Evolutionary conservation across 495 filamentous ascomycete genomes (phyloP).

Genomic region (Rhizodiscina lignyota): DNA sequence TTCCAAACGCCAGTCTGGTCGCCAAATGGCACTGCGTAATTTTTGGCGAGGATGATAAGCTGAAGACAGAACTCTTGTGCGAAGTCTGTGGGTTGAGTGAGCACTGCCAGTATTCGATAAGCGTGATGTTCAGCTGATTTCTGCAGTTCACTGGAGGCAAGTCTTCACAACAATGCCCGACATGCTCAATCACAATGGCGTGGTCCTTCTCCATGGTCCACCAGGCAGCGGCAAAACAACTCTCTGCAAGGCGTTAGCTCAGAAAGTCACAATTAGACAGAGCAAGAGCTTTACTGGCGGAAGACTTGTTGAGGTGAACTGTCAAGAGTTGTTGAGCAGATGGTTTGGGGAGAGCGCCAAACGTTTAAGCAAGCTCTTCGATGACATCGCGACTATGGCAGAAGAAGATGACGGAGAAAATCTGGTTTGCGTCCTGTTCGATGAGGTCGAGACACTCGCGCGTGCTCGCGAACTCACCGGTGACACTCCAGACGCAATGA

Average conservation of each 20-base stretch:
- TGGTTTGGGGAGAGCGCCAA: constrained; percentile 41
- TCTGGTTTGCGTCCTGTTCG: constrained; percentile 35
- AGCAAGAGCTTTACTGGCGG: constrained; percentile 24
- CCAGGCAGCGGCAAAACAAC: constrained; percentile 38
- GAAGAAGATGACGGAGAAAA: constrained; percentile 29
- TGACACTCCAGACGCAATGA: too few species aligned
- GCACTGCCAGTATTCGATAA: background rate
- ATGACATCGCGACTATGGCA: constrained; percentile 26
- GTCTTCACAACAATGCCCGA: constrained; percentile 6
- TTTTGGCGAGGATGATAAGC: constrained; percentile 30
- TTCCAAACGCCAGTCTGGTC: too few species aligned
- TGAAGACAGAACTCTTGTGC: background rate
- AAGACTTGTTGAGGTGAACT: constrained; percentile 34
- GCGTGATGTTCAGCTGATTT: background rate
- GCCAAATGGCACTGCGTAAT: too few species aligned
- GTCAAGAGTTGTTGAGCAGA: constrained; percentile 33
- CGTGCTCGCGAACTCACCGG: constrained; percentile 26
- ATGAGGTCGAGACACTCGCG: constrained; percentile 39
- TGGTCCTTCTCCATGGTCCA: constrained; percentile 36
- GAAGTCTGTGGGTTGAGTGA: background rate
- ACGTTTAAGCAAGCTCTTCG: constrained; percentile 31
- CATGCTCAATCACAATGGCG: constrained; percentile 16
- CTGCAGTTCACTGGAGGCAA: background rate
- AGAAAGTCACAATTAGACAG: constrained; percentile 39
- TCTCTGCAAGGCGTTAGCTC: constrained; percentile 33